Evolutionary conservation across 805 yeast species (phyloP), one percentile per base, ranked within the genome.

Genomic region (Yarrowia sp.): DNA sequence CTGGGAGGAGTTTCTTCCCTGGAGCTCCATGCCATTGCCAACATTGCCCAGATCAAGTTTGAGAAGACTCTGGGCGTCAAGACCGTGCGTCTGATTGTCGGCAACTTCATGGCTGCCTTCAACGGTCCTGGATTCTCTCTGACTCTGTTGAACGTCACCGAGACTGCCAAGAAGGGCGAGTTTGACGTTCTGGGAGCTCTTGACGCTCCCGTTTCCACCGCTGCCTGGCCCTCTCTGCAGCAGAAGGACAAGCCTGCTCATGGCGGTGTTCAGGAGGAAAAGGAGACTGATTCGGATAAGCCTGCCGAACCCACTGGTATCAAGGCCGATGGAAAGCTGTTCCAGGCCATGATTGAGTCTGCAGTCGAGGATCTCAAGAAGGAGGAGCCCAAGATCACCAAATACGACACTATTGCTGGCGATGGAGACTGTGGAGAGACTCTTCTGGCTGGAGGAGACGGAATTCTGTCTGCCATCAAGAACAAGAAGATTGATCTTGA

Each of bases 401-500:
- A 86, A 68, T 87, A 90, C 72, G 98, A 93, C 75, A 89, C 96
- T 1, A 83, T 87, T 72, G 97, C 94, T 1, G 98, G 98, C 69
- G 98, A 93, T 77, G 98, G 98, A 73, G 98, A 93, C 77, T 93
- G 98, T 79, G 98, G 98, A 49, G 95, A 91, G 74, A 93, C 98
- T 0, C 80, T 93, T 70, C 91, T 87, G 14, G 84, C 86, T 32
- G 98, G 98, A 48, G 95, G 92, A 38, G 83, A 87, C 68, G 92
- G 90, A 0, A 84, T 93, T 52, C 77, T 86, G 53, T 79, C 82
- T 11, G 85, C 86, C 22, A 79, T 91, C 58, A 79, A 82, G 10
- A 79, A 83, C 40, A 77, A 78, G 22, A 49, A 63, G 48, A 63
- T 63, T 12, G 48, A 49, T 12, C 48, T 63, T 10, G 11, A 38